Base-by-base conservation (phyloP, 495 filamentous ascomycete genomes). In the Pseudevernia furfuracea region DNA sequence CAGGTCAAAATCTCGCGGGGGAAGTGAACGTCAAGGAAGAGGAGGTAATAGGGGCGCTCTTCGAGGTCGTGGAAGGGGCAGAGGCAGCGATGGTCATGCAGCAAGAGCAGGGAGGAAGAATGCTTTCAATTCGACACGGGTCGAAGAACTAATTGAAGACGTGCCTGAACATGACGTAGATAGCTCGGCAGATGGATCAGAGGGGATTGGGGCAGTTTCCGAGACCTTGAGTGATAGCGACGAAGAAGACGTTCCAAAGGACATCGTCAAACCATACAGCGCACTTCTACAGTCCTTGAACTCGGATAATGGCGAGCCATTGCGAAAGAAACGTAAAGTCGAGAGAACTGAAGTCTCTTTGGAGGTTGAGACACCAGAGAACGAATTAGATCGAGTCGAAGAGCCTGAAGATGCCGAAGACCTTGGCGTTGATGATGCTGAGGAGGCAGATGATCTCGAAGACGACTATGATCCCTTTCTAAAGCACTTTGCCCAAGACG, bases 391-490 rank as follows among this genome's bases (percentile, higher is more conserved):
- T 41, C 71, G 65, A 57, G 75, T 70, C 0, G 62, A 67, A 11
- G 75, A 80, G 37, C 66, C 70, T 12, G 71, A 73, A 30, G 66
- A 72, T 25, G 65, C 37, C 1, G 67, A 69, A n/a, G 70, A 71
- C 7, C 36, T 53, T 14, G 66, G 69, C 17, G 74, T 68, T 25
- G 76, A 76, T 41, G 75, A 75, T 39, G 74, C 70, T n/a, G 76
- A 81, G 34, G 78, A 75, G 49, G 74, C 63, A 6, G 80, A 85
- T 62, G 83, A 84, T 34, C 71, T 72, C 34, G 71, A 72, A 34
- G 78, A 85, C 74, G 72, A 74, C 34, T 78, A 78, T 2, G 92
- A 96, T 72, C 86, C 89, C 4, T 96, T 95, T 70, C 85, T 92
- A 58, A 76, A 79, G 41, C 93, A 96, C 73, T 93, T 96, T 74